A percentile compares a stretch with the other conserved stretches of the same genome.
These are phyloP conservation scores for Myochromella boudieri DNA, from an alignment of 768 basidiomycete genomes.

Conservation along the genomic window DNA sequence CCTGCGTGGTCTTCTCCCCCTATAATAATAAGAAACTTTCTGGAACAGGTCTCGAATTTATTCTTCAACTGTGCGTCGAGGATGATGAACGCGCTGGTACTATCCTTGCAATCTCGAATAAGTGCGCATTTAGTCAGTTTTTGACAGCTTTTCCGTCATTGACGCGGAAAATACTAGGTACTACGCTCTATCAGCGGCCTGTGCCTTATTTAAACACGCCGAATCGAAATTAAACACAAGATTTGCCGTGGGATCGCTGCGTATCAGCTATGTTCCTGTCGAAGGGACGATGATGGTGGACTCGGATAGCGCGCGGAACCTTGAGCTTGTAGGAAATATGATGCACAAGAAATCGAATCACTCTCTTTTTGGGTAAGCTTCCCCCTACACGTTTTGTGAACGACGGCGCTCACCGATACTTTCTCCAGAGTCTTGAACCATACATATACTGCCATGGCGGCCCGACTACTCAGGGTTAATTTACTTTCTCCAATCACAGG, in stretches of 20 bases:
- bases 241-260: conserved; percentile 68
- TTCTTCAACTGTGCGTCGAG: conserved; percentile 75
- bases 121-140: conserved; percentile 49
- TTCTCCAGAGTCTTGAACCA: conserved; percentile 58
- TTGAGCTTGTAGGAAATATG: conserved; percentile 86
- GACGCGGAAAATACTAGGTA: conserved; percentile 51
- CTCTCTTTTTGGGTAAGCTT: conserved; percentile 74
- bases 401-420: background rate
- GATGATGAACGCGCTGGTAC: conserved; percentile 82
- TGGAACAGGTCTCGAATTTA: conserved; percentile 68
- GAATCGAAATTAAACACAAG: conserved; percentile 68
- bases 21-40: background rate
- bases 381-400: background rate
- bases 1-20: background rate
- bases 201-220: conserved; percentile 85
- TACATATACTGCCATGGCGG: conserved; percentile 89
- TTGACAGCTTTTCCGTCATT: background rate
- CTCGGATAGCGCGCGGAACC: conserved; percentile 80
- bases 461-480: conserved; percentile 74
- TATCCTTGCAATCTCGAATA: conserved; percentile 75
- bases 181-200: conserved; percentile 82
- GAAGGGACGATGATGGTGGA: conserved; percentile 97
- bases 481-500: conserved; percentile 82
- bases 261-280: conserved; percentile 73
- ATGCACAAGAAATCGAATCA: conserved; percentile 63